A percentile compares a stretch with the other conserved stretches of the same genome.
These are phyloP conservation scores for Aspergillus sp. DNA, from an alignment of 2,329 filamentous ascomycete genomes.

Conservation along the genomic window DNA sequence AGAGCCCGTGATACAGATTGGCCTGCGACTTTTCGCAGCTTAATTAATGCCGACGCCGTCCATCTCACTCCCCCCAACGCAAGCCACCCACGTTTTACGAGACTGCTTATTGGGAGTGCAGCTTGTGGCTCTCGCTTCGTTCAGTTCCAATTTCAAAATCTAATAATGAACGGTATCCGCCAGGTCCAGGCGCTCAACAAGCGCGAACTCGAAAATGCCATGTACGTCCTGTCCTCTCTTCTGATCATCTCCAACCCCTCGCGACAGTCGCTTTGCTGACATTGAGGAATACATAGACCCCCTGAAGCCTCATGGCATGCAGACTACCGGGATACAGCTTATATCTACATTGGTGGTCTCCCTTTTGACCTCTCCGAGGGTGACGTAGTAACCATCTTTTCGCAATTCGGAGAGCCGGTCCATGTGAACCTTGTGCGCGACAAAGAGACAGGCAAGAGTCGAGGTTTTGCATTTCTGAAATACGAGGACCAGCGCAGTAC, in stretches of 20 bases:
- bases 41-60: too few relatives aligned
- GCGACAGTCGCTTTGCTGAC: constrained; percentile 4
- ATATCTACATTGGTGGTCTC: constrained; percentile 90
- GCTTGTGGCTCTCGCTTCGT: too few relatives aligned
- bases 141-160: constrained; percentile 1
- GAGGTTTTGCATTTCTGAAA: constrained; percentile 93
- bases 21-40: too few relatives aligned
- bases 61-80: too few relatives aligned
- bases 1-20: constrained; percentile 9
- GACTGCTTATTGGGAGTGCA: too few relatives aligned
- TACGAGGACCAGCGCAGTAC: constrained; percentile 97
- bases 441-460: constrained; percentile 92
- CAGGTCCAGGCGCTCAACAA: constrained; percentile 91
- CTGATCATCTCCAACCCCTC: constrained; percentile 1
- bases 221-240: constrained; percentile 50
- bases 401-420: constrained; percentile 91
- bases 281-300: constrained; percentile 46
- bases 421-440: constrained; percentile 90
- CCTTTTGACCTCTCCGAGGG: constrained; percentile 92
- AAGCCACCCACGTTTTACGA: too few relatives aligned
- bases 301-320: constrained; percentile 92
- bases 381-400: constrained; percentile 94
- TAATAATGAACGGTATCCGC: constrained; percentile 84
- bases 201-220: constrained; percentile 83
- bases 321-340: constrained; percentile 96